Evolutionary conservation across 768 basidiomycete genomes (phyloP), one percentile per base, ranked within the genome.

Genomic region (Grammothele lineata): DNA sequence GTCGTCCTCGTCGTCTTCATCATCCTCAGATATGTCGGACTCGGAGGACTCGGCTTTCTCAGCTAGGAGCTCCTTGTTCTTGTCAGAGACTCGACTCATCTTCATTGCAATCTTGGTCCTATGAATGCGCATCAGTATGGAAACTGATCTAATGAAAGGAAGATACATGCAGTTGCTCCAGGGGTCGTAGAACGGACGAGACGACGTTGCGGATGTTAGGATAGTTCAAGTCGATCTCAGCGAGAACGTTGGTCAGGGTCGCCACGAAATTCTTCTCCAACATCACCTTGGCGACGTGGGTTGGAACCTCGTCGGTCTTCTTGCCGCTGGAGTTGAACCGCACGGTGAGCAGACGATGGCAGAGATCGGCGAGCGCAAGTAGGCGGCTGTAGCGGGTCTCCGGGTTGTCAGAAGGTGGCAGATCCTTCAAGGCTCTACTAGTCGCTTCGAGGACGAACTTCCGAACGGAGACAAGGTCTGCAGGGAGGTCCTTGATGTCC

Each of bases 221-320:
- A 66, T 92, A 97, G 62, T 96, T 96, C 32, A 98, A 78, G 60
- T 99, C 96, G 34, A 95, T 82, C 43, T 99, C 96, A 4, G 88
- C 83, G 15, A 97, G 74, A 10, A 92, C 86, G 35, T 74, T 85
- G 0, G 96, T 97, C 27, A 99, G 70, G 1, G 85, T 83, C 4
- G 87, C 77, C 14, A 97, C 96, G 54, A 91, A 94, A 61, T 90
- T 90, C 72, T 97, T 97, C 74, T 99, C 96, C 41, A 99, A 69
- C 96, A 99, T 99, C 53, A 94, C 78, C 70, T 97, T 97, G 18
- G 95, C 92, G 43, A 98, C 78, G 51, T 96, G 94, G 7, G 93
- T 85, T 3, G 86, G 85, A 40, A 92, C 95, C 40, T 71, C 76
- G 47, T 76, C 81, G 37, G 81, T 71, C 44, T 79, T 75, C 48